Evolutionary conservation across 2,329 filamentous ascomycete species (phyloP).

Genomic region (Talaromyces marneffei): DNA sequence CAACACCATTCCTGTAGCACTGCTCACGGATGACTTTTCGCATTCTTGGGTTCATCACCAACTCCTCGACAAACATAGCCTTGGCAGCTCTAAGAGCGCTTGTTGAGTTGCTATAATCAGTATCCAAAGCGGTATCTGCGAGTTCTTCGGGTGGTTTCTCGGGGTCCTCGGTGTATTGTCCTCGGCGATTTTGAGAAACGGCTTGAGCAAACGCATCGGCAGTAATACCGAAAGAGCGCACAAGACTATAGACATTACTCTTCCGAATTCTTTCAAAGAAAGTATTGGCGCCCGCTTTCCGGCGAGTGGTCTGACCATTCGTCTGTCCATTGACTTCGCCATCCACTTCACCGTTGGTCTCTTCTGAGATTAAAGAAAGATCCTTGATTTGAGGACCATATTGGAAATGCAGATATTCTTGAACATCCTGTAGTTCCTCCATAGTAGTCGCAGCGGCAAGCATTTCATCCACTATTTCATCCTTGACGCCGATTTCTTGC

Average conservation of each 20-base stretch:
- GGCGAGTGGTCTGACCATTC: constrained; percentile 64
- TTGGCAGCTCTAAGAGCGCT: constrained; percentile 74
- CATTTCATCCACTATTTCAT: constrained; percentile 74
- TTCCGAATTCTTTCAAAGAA: constrained; percentile 79
- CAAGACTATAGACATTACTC: constrained; percentile 72
- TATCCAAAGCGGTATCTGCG: constrained; percentile 69
- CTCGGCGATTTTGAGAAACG: constrained; percentile 68
- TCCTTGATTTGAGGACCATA: constrained; percentile 82
- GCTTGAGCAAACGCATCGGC: constrained; percentile 86
- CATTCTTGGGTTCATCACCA: constrained; percentile 81
- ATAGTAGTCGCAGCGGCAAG: constrained; percentile 74
- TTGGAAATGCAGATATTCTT: constrained; percentile 94
- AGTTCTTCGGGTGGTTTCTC: constrained; percentile 74
- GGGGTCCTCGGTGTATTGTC: constrained; percentile 79
- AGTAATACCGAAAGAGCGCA: constrained; percentile 82
- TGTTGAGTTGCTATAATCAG: constrained; percentile 68
- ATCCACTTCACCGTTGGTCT: constrained; percentile 8
- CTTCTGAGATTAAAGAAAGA: constrained; percentile 50
- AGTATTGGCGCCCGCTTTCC: constrained; percentile 74
- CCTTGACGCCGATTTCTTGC: constrained; percentile 58
- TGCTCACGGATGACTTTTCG: constrained; percentile 76
- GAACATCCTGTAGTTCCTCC: constrained; percentile 92
- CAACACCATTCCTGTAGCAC: constrained; percentile 75
- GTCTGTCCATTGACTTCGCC: constrained; percentile 26
- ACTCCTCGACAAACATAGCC: constrained; percentile 83